Conservation (phyloP, 2,329 filamentous ascomycete species). For the Pseudopithomyces maydicus region DNA sequence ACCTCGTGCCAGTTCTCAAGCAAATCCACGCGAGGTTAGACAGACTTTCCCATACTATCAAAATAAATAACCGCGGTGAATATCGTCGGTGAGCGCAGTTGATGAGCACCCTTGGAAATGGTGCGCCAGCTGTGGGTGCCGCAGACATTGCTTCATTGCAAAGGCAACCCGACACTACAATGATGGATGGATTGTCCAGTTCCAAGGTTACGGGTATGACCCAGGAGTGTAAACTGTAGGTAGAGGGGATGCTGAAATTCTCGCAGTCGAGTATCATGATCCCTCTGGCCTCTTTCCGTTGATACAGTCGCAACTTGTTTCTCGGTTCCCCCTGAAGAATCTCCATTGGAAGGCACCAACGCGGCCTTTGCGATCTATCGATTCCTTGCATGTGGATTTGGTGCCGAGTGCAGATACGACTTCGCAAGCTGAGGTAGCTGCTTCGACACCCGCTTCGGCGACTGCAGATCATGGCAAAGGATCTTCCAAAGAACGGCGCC, state of each 20-base stretch:
- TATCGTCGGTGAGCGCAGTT: conserved; percentile 25
- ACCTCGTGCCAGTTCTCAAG: conserved; percentile 5
- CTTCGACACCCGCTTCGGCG: conserved; percentile 24
- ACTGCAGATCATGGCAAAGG: conserved; percentile 34
- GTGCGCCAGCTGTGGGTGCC: conserved; percentile 42
- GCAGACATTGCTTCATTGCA: conserved; percentile 41
- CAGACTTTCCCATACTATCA: conserved; percentile 20
- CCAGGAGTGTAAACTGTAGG: not conserved
- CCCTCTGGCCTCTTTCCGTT: conserved; percentile 86
- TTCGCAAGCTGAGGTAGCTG: conserved; percentile 33
- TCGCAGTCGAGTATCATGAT: conserved; percentile 90
- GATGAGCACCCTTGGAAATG: conserved; percentile 45
- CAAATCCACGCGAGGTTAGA: conserved; percentile 23
- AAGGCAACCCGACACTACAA: conserved; percentile 33
- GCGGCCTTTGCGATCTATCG: conserved; percentile 89
- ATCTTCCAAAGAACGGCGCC: conserved; percentile 65
- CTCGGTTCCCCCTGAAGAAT: conserved; percentile 83
- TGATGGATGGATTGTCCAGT: conserved; percentile 51
- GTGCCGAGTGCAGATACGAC: conserved; percentile 63
- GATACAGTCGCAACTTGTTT: conserved; percentile 75
- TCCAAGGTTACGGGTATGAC: conserved; percentile 57
- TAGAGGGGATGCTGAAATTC: conserved; percentile 21
- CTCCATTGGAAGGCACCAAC: conserved; percentile 97
- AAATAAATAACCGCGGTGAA: conserved; percentile 7
- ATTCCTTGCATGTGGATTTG: conserved; percentile 88